These are phyloP conservation scores for Cordyceps tenuipes DNA, from an alignment of 2,329 filamentous ascomycete genomes.

Conservation along the genomic window DNA sequence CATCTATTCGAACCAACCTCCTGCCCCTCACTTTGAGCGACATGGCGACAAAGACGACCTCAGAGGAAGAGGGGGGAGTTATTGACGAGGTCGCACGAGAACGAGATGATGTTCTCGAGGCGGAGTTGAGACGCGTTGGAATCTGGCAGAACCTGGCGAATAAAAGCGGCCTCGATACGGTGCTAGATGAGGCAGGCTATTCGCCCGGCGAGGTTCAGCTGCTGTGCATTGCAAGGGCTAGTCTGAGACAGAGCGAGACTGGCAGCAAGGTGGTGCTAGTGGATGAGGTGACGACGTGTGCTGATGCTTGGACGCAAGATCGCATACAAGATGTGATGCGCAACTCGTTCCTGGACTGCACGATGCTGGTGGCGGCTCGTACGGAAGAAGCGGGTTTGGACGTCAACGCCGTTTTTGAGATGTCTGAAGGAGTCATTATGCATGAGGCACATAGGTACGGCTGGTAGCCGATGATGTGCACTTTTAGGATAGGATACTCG, in stretches of 20 bases:
- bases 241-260: slow-evolving; percentile 2
- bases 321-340: slow-evolving; percentile 4
- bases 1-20: slow-evolving; percentile 35
- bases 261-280: slow-evolving; percentile 5
- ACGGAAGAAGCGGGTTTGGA: background rate
- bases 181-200: background rate
- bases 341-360: slow-evolving; percentile 3
- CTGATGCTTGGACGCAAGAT: background rate
- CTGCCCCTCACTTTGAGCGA: background rate
- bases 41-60: background rate
- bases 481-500: too few relatives aligned
- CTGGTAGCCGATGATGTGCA: background rate
- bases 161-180: background rate
- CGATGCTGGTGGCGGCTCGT: slow-evolving; percentile 2
- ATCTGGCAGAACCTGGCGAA: background rate
- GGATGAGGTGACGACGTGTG: slow-evolving; percentile 2
- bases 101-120: background rate
- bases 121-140: background rate
- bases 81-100: background rate
- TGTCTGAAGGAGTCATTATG: slow-evolving; percentile 2
- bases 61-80: background rate
- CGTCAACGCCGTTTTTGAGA: slow-evolving; percentile 4
- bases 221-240: slow-evolving; percentile 2
- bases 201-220: background rate
- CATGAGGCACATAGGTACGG: background rate